A percentile compares a stretch with the other conserved stretches of the same genome.
phyloP scores from a whole-genome alignment of 306 rosid genomes.

The Castanospermum australe region DNA sequence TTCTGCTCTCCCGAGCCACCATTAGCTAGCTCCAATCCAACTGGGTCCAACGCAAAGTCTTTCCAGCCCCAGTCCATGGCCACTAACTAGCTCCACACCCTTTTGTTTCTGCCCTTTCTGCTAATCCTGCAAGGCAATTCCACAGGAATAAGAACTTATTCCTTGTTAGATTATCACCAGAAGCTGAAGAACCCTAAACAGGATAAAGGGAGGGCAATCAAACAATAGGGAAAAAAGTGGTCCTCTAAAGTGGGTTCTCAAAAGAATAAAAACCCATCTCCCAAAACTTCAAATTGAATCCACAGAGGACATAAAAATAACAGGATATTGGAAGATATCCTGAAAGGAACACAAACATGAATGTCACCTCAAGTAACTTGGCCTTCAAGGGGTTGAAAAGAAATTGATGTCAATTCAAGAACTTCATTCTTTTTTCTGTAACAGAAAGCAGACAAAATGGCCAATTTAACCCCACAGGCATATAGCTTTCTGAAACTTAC shows the following conservation, averaged over 20 bases:
- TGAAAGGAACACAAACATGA: constrained; percentile 27
- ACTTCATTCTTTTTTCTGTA: constrained; percentile 29
- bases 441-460: not conserved
- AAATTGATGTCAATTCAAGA: constrained; percentile 27
- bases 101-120: constrained; percentile 10
- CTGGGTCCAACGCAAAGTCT: constrained; percentile 68
- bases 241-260: constrained; percentile 42
- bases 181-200: constrained; percentile 17
- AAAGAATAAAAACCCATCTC: constrained; percentile 37
- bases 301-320: constrained; percentile 21
- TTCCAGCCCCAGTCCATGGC: constrained; percentile 88
- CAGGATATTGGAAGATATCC: constrained; percentile 22
- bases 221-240: constrained; percentile 19
- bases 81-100: constrained; percentile 20
- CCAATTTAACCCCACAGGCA: constrained; percentile 15
- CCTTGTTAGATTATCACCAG: constrained; percentile 17
- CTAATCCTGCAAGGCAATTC: constrained; percentile 38
- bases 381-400: constrained; percentile 15
- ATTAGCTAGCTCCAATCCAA: constrained; percentile 34
- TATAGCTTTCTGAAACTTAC: not conserved
- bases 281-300: constrained; percentile 26
- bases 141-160: constrained; percentile 38
- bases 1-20: constrained; percentile 7
- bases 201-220: too few species aligned
- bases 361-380: constrained; percentile 39